A percentile compares a stretch with the other conserved stretches of the same genome.
Conservation (phyloP, 768 basidiomycete species). For the Collybia nuda region DNA sequence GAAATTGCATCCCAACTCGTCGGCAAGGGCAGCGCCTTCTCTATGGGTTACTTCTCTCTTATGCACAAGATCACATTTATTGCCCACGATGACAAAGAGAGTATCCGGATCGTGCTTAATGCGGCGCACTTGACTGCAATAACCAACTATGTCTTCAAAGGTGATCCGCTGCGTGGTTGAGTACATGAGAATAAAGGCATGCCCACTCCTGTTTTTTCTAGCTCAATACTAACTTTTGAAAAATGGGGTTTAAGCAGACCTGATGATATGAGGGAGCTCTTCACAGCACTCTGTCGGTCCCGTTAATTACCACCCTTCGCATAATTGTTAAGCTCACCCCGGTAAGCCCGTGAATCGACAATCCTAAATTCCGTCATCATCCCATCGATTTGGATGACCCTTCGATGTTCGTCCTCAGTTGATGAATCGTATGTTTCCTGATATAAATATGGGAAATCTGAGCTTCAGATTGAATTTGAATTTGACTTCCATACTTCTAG, state of each 20-base stretch:
- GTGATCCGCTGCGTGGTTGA: constrained; percentile 19
- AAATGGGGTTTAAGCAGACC: constrained; percentile 7
- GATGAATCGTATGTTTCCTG: neutral
- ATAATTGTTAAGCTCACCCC: constrained; percentile 9
- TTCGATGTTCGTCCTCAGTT: constrained; percentile 2
- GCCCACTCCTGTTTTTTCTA: constrained; percentile 11
- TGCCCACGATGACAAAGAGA: constrained; percentile 24
- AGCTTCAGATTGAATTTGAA: neutral
- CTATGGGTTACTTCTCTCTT: constrained; percentile 21
- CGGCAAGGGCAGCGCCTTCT: constrained; percentile 22
- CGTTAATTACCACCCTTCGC: neutral
- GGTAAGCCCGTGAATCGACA: constrained; percentile 21
- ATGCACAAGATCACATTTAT: constrained; percentile 20
- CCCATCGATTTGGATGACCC: constrained; percentile 17
- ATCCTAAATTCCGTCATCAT: constrained; percentile 11
- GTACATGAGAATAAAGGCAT: constrained; percentile 23
- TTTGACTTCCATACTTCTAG: neutral
- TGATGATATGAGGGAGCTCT: constrained; percentile 16
- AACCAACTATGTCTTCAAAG: constrained; percentile 23
- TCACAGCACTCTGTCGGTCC: constrained; percentile 8
- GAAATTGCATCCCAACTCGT: constrained; percentile 24
- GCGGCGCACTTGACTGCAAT: constrained; percentile 21
- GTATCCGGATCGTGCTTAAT: constrained; percentile 13
- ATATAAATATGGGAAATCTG: neutral
- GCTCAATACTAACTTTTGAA: neutral